Evolutionary conservation across 2,329 filamentous ascomycete genomes (phyloP).

Genomic region (Fusarium haematococcum): DNA sequence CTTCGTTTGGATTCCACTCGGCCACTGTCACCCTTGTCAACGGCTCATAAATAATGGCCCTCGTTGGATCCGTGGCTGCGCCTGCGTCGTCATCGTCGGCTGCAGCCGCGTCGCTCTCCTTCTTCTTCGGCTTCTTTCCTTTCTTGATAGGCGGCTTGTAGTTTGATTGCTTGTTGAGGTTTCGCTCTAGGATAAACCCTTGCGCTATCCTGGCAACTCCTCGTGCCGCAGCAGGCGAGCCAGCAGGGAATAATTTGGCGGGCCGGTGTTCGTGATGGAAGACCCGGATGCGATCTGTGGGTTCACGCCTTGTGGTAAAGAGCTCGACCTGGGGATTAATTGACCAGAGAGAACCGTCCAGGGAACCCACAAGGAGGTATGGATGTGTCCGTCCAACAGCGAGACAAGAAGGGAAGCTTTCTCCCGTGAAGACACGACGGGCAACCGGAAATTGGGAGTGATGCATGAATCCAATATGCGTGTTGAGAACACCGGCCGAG

Average conservation of each 20-base stretch:
- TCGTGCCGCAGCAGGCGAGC: constrained; percentile 49
- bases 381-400: constrained; percentile 64
- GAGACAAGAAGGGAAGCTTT: constrained; percentile 63
- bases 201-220: constrained; percentile 64
- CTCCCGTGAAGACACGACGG: constrained; percentile 63
- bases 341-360: constrained; percentile 65
- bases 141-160: constrained; percentile 53
- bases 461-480: constrained; percentile 65
- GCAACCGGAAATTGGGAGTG: constrained; percentile 64
- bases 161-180: constrained; percentile 58
- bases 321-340: constrained; percentile 54
- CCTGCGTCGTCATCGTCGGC: constrained; percentile 50
- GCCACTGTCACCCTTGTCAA: constrained; percentile 71
- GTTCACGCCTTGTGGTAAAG: constrained; percentile 49
- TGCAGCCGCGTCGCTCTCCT: constrained; percentile 48
- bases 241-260: constrained; percentile 43
- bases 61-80: constrained; percentile 52
- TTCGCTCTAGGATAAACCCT: constrained; percentile 63
- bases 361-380: constrained; percentile 64
- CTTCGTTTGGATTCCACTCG: constrained; percentile 76
- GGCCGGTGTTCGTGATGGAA: constrained; percentile 67
- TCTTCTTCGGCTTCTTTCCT: constrained; percentile 51
- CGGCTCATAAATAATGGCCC: constrained; percentile 69
- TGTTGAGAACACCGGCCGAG: constrained; percentile 64
- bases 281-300: constrained; percentile 53